Base-by-base conservation (phyloP, 495 filamentous ascomycete species). In the Neurospora discreta region DNA sequence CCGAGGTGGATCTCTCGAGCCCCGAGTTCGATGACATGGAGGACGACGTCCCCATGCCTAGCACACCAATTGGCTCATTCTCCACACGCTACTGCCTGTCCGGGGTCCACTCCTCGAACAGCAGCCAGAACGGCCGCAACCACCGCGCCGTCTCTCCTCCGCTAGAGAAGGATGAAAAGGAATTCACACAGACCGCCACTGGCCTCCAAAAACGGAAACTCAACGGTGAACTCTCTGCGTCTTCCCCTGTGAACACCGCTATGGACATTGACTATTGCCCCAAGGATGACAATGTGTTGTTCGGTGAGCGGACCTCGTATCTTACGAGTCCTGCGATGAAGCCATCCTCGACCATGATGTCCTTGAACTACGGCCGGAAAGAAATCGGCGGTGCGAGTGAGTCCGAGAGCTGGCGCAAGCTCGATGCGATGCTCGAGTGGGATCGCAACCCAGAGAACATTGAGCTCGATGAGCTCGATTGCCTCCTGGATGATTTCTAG, bases 161-260 rank as follows among this genome's bases (percentile, higher is more conserved):
- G 30, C 87, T 98, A 39, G 95, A 99, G 83, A 91, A 92, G 74
- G 95, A 98, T 74, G 95, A 99, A 83, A 92, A 91, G 76, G 95
- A 98, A 81, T 99, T 99, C 78, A 97, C 93, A 4, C 93, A 95
- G 82, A 98, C 95, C 7, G 95, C 95, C 10, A 90, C 90, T 76
- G 90, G 89, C 58, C 87, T 98, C 80, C 93, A 93, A 75, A 91
- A 91, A 82, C 88, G 92, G 72, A 92, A 87, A 71, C 83, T 86
- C 72, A 87, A 80, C 74, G 84, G 83, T 58, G 86, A 86, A 60
- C 72, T 80, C 70, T 83, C 83, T 83, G 68, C 82, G 46, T 13
- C 72, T 30, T 38, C 85, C 60, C 78, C 81, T 44, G 82, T 85
- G 69, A 82, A 82, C 58, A 78, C 70, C n/a, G 69, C 78, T 46